phyloP scores from a whole-genome alignment of 176 grass and related monocot species.

The Ensete ventricosum region DNA sequence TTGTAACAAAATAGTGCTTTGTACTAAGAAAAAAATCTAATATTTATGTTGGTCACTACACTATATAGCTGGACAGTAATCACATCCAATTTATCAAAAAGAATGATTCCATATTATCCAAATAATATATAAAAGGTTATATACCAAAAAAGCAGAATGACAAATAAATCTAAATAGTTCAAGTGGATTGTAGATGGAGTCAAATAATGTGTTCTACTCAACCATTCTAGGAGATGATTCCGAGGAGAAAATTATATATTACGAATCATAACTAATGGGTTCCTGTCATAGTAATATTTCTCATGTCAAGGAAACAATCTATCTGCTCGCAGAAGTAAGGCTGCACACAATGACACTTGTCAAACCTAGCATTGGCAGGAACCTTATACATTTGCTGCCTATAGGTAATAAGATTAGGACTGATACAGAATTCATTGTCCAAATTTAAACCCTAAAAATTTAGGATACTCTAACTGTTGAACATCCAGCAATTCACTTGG shows the following conservation, averaged over 20 bases:
- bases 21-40: background rate
- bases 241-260: background rate
- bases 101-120: background rate
- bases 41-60: conserved; percentile 8
- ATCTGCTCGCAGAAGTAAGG: too few species aligned
- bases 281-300: too few species aligned
- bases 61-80: background rate
- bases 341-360: too few species aligned
- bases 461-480: too few species aligned
- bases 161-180: background rate
- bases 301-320: too few species aligned
- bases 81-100: background rate
- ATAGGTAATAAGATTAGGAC: too few species aligned
- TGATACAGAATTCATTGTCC: too few species aligned
- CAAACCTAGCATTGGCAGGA: too few species aligned
- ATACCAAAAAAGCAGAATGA: background rate
- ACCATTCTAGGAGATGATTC: background rate
- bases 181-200: background rate
- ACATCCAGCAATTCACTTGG: too few species aligned
- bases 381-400: too few species aligned
- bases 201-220: background rate
- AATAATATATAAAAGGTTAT: background rate
- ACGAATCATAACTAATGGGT: background rate
- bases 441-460: too few species aligned
- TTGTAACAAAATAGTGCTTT: background rate